Conservation (phyloP, 805 yeast species). For the Torulaspora indica region DNA sequence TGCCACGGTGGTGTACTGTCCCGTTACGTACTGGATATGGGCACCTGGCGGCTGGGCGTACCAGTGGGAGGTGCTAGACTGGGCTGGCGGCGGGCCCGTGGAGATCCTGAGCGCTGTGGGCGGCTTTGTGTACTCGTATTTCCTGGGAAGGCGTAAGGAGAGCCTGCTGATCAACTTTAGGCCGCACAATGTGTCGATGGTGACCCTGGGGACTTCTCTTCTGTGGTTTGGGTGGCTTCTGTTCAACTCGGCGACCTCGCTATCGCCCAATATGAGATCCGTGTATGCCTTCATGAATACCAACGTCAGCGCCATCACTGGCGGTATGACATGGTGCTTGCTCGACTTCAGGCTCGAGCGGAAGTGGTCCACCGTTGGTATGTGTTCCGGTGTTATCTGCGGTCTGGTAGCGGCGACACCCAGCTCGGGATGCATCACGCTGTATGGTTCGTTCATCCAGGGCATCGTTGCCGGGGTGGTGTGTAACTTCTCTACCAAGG, state of each 20-base stretch:
- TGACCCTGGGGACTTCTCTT: conserved; percentile 79
- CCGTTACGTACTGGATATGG: conserved; percentile 97
- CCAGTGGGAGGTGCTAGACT: conserved; percentile 88
- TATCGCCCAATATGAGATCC: conserved; percentile 76
- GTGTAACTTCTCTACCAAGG: conserved; percentile 86
- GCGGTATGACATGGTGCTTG: conserved; percentile 87
- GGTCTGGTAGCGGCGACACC: conserved; percentile 98
- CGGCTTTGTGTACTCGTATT: conserved; percentile 80
- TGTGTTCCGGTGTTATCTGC: conserved; percentile 92
- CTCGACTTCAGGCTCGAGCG: conserved; percentile 82
- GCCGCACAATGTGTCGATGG: conserved; percentile 91
- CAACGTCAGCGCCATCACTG: conserved; percentile 82
- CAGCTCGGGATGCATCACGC: conserved; percentile 81
- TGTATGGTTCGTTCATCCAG: conserved; percentile 84
- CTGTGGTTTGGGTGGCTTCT: conserved; percentile 97
- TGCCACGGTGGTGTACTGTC: conserved; percentile 91
- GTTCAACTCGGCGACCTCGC: conserved; percentile 87
- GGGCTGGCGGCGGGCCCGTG: conserved; percentile 98
- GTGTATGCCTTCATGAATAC: conserved; percentile 90
- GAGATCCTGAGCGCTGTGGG: conserved; percentile 89
- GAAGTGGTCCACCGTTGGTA: conserved; percentile 92
- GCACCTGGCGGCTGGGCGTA: conserved; percentile 89
- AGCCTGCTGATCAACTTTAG: conserved; percentile 76
- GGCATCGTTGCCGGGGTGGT: conserved; percentile 77
- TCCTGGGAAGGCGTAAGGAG: conserved; percentile 74